phyloP scores from a whole-genome alignment of 2,329 filamentous ascomycete species.

The Penicillium sp. region DNA sequence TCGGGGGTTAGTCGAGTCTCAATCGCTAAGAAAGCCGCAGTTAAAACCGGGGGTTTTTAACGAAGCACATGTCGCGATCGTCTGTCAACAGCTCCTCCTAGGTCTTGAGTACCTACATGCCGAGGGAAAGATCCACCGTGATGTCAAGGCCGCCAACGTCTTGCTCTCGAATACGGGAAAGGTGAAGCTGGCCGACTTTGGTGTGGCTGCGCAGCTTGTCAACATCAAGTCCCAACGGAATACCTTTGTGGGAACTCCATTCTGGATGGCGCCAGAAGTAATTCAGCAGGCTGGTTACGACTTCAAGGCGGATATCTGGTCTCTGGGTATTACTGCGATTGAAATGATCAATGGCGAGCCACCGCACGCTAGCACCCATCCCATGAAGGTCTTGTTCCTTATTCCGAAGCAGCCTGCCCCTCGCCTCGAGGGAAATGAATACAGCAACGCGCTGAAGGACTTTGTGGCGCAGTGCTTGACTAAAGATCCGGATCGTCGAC shows the following conservation, averaged over 20 bases:
- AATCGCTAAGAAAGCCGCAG: conserved; percentile 49
- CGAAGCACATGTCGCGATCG: conserved; percentile 89
- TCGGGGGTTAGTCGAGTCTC: neutral
- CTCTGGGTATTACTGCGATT: conserved; percentile 86
- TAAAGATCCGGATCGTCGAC: conserved; percentile 84
- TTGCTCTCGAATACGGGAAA: conserved; percentile 88
- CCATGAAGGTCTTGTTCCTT: conserved; percentile 90
- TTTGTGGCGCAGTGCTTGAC: conserved; percentile 88
- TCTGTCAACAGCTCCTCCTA: conserved; percentile 85
- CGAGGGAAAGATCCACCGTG: conserved; percentile 93
- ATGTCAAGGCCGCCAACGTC: conserved; percentile 95
- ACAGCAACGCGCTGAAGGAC: conserved; percentile 89
- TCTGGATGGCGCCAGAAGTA: conserved; percentile 96
- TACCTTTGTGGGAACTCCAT: conserved; percentile 95
- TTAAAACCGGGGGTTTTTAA: conserved; percentile 86
- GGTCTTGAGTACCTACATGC: conserved; percentile 91
- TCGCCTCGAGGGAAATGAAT: conserved; percentile 74
- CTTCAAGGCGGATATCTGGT: conserved; percentile 94
- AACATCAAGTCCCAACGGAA: conserved; percentile 98
- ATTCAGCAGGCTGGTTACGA: conserved; percentile 84
- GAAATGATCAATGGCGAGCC: conserved; percentile 87
- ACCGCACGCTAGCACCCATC: conserved; percentile 81
- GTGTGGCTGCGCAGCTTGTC: conserved; percentile 91
- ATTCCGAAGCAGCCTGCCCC: conserved; percentile 89
- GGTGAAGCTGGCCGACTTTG: conserved; percentile 96